Evolutionary conservation across 306 rosid genomes (phyloP), one percentile per base, ranked within the genome.

Genomic region (Corylus heterophylla): DNA sequence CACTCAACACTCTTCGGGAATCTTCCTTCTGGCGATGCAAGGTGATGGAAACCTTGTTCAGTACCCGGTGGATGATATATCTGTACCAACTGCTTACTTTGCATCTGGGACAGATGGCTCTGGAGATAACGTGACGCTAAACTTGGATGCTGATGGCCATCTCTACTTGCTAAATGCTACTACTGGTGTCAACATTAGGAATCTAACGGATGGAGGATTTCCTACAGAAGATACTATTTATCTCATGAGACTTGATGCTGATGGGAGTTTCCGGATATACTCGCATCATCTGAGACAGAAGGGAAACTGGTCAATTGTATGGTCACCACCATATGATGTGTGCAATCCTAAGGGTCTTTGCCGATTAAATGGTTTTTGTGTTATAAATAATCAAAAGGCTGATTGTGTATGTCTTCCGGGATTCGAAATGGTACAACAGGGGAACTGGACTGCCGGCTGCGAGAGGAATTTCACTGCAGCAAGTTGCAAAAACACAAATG

Each of bases 81-180:
- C 12, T 14, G n/a, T n/a, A n/a, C 0, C 1, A 14, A 7, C 16
- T 64, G 0, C 20, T 35, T 16, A 37, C 10, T 37, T 1, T 18
- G 5, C 13, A 2, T 2, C 71, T 7, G 0, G 48, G 0, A 14
- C 5, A 63, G 2, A 0, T 31, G 45, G 48, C 0, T 0, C 0
- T 1, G 70, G 48, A 1, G 25, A 64, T 2, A 64, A 64, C 48
- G 48, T 31, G 9, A 13, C 25, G 4, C 47, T 64, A 16, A 31
- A 39, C n/a, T 1, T 64, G 4, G 22, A 7, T 31, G 48, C 4
- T 37, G 49, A 64, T 64, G 70, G 48, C 5, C 6, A 64, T 64
- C 70, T 64, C 20, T 35, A 64, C 25, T 35, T 64, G 47, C 70
- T 35, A 45, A 64, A 35, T 20, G 10, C 12, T 8, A 7, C 47